Evolutionary conservation across 2,329 filamentous ascomycete genomes (phyloP), one percentile per base, ranked within the genome.

Genomic region (Didymella lethalis): DNA sequence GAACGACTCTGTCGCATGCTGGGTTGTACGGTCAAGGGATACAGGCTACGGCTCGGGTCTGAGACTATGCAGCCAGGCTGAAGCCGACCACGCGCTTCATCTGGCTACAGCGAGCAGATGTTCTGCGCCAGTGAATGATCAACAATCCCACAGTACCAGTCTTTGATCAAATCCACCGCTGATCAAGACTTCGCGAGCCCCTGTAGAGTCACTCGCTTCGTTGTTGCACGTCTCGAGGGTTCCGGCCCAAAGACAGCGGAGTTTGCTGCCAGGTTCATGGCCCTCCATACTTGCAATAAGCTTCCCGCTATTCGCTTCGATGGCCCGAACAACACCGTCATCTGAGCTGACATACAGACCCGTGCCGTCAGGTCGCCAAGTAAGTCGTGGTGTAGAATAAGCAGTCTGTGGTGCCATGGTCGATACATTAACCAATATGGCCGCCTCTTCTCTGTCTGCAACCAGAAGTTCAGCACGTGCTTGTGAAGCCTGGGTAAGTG

Each of bases 261-360:
- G 81, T 68, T 88, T 88, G 51, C 78, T 84, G 11, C 84, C 85
- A 23, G 78, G 71, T 54, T 86, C 84, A 72, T 88, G 86, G 2
- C 81, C 84, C 48, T 78, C 80, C 54, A 89, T 70, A 32, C 75
- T 79, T 23, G 77, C 74, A 26, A 84, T 73, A 2, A 88, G 75
- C 71, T 86, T 88, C 7, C 87, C 87, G 1, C 81, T 87, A 54
- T 75, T 82, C 3, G 81, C 78, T 69, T 89, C 86, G 7, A 89
- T 76, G 0, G 86, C 87, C 47, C 86, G 78, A 28, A 89, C 79
- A 7, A 84, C 77, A 0, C 87, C 87, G 69, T 89, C 87, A 65
- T 89, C 87, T 3, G 85, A 85, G 74, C 87, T 89, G 12, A 89
- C 85, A 81, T 85, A 89, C 0, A 89, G 75, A 0, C 87, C 87